Evolutionary conservation across 148 eudicot species (phyloP), one percentile per base, ranked within the genome.

Genomic region (Rhododendron henanense): DNA sequence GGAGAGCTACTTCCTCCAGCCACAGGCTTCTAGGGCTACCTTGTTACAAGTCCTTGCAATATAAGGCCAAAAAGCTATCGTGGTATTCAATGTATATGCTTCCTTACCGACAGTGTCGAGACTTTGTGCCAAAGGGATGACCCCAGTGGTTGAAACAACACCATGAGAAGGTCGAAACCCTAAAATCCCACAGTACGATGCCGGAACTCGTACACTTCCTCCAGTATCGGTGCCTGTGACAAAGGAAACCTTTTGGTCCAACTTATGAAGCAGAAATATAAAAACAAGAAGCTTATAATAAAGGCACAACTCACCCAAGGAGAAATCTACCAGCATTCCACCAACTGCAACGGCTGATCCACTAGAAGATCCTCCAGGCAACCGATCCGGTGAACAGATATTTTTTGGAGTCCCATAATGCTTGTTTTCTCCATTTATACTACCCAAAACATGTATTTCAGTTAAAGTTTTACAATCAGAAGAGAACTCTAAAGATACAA

Each of bases 91-190:
- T 81, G 73, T 76, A 71, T 37, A 48, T 21, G 65, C 23, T 41
- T 50, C 69, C 87, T 91, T 88, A 96, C 99, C 99, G 6, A 97
- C 96, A 33, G 99, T 97, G 82, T 97, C 99, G 61, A 95, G 94
- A 91, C 98, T 96, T 88, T 97, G 98, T 73, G 99, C 95, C 98
- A 97, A 90, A 16, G 99, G 99, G 90, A 88, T 88, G 65, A 97
- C 94, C 87, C 98, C 98, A 84, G 87, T 86, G 78, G 94, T 93
- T 83, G 95, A 90, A 85, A 95, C 88, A 84, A 90, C 82, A 71
- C 96, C 98, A 87, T 94, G 99, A 74, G 99, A 97, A 83, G 98
- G 98, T 21, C 99, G 98, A 85, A 97, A 89, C 81, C 98, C 99
- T 84, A 92, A 88, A 79, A 95, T 93, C 73, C 95, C 96, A 89